Conservation (phyloP, 2,329 filamentous ascomycete species). For the Didymella pomorum region DNA sequence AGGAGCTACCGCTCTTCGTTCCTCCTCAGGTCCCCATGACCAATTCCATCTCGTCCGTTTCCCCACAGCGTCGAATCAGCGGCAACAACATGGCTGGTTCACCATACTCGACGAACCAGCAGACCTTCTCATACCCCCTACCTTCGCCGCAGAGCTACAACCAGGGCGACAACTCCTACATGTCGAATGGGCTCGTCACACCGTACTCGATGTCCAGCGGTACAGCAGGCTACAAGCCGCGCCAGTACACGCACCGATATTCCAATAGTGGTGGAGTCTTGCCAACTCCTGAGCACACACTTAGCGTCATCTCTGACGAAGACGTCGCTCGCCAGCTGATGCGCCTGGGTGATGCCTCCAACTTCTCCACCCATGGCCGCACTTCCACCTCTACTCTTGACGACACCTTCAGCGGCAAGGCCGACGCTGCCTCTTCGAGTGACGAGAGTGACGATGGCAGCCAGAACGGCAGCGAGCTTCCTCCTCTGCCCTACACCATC, state of each 20-base stretch:
- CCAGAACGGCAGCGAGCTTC: slow-evolving; percentile 63
- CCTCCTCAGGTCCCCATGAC: slow-evolving; percentile 81
- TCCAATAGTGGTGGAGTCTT: slow-evolving; percentile 67
- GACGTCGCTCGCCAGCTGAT: slow-evolving; percentile 97
- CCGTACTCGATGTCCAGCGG: slow-evolving; percentile 48
- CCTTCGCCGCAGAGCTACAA: slow-evolving; percentile 84
- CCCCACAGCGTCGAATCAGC: slow-evolving; percentile 83
- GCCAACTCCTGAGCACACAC: slow-evolving; percentile 95
- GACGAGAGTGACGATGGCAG: slow-evolving; percentile 74
- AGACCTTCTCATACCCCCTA: slow-evolving; percentile 80
- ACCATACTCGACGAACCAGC: slow-evolving; percentile 79
- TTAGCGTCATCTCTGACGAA: slow-evolving; percentile 97
- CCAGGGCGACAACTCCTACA: slow-evolving; percentile 48
- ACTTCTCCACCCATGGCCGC: slow-evolving; percentile 83
- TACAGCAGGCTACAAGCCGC: slow-evolving; percentile 45
- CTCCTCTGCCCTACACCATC: slow-evolving; percentile 48
- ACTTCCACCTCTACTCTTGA: slow-evolving; percentile 93
- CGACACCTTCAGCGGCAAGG: slow-evolving; percentile 89
- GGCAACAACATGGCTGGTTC: slow-evolving; percentile 74
- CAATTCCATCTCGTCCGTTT: slow-evolving; percentile 97
- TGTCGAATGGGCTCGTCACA: slow-evolving; percentile 45
- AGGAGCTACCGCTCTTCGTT: slow-evolving; percentile 96
- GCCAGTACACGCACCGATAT: slow-evolving; percentile 53
- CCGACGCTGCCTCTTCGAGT: slow-evolving; percentile 66
- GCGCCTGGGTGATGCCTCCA: slow-evolving; percentile 91